Base-by-base conservation (phyloP, 2,329 filamentous ascomycete species). In the Epicoccum sorghinum region DNA sequence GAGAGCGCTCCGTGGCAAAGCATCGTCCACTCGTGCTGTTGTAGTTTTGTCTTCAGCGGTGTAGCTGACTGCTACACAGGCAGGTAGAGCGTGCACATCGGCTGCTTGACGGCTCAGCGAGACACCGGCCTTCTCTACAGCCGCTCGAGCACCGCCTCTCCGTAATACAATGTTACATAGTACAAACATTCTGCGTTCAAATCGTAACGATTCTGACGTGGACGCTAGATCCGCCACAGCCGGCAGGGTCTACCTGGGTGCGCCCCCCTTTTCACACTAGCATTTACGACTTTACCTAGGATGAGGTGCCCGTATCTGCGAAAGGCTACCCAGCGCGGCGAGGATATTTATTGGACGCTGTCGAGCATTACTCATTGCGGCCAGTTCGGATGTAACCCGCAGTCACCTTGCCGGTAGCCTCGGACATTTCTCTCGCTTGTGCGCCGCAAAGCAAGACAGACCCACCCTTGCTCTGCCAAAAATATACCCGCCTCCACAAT, bases 291-390 rank as follows among this genome's bases (percentile, higher is more conserved):
- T 23, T 37, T 4, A 13, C 22, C 46, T n/a, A 33, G 32, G 35
- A 50, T 59, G 29, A 49, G 43, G 58, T 55, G 58, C 44, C 38
- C 49, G 40, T 39, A 55, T 57, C 30, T 42, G 9, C n/a, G 25
- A 50, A n/a, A 46, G 32, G 36, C 41, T 51, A 55, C 36, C 47
- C 44, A 52, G 33, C 22, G 47, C 52, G 55, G 47, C 52, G 51
- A 18, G 18, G 18, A 52, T 60, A 55, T 61, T 62, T 73, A 72
- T 71, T 70, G 68, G 69, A 68, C 64, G 62, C 55, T 64, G 55
- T 56, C 43, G 27, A 47, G 45, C 41, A 27, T 52, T 65, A 56
- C 69, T 66, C 36, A 45, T 62, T 67, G 57, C 35, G 62, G 66
- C 41, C 55, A 39, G 35, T 36, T 32, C 62, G 52, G 61, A 71